A percentile compares a stretch with the other conserved stretches of the same genome.
phyloP scores from a whole-genome alignment of 228 moss, liverwort and hornwort species.

The Sphagnum magellanicum region DNA sequence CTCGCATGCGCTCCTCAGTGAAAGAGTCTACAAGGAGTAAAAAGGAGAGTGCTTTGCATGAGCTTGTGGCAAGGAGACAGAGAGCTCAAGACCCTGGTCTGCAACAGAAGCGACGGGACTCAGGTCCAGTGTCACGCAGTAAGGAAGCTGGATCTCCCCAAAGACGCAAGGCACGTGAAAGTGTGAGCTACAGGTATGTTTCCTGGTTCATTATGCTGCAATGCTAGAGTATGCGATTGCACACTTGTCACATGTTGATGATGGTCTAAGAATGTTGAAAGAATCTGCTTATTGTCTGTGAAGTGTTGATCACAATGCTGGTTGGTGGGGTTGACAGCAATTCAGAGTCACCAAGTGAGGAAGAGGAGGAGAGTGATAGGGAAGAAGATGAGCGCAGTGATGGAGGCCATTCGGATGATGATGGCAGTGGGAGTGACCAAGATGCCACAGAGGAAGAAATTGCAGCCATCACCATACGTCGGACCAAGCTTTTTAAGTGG shows the following conservation, averaged over 20 bases:
- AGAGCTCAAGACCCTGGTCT: slow-evolving; percentile 77
- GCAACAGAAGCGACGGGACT: slow-evolving; percentile 65
- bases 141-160: slow-evolving; percentile 50
- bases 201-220: neutral
- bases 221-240: neutral
- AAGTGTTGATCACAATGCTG: no score
- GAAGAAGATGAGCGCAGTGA: slow-evolving; percentile 84
- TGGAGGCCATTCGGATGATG: slow-evolving; percentile 66
- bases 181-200: slow-evolving; percentile 44
- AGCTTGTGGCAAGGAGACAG: slow-evolving; percentile 83
- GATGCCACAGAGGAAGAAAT: slow-evolving; percentile 65
- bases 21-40: slow-evolving; percentile 75
- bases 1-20: slow-evolving; percentile 91
- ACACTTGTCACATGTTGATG: no score
- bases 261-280: no score
- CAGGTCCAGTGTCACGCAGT: slow-evolving; percentile 47
- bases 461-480: slow-evolving; percentile 79
- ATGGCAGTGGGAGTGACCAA: slow-evolving; percentile 64
- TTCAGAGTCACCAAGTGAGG: slow-evolving; percentile 74
- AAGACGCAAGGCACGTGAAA: slow-evolving; percentile 46
- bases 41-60: slow-evolving; percentile 82
- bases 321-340: slow-evolving; percentile 28
- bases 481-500: slow-evolving; percentile 96
- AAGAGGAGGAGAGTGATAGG: slow-evolving; percentile 84
- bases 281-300: no score